Evolutionary conservation across 192 early-diverging fungal genomes (phyloP), one percentile per base, ranked within the genome.

Genomic region (Backusella tuberculispora): DNA sequence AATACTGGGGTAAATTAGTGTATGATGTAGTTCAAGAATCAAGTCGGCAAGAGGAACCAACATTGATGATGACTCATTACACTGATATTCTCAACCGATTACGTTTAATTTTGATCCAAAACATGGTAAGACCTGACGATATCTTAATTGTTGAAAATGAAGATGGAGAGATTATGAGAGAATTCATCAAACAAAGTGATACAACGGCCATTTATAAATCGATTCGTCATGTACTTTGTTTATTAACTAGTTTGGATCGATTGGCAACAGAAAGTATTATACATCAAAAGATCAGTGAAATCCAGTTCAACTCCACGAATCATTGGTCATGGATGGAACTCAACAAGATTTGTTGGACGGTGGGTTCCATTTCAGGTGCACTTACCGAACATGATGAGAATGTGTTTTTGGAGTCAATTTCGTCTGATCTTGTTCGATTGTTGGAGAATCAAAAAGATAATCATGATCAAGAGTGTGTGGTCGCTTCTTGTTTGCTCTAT

Each of bases 1-100:
- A 77, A 47, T 77, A 72, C 40, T 77, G 76, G 76, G 76, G 63
- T 10, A 77, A 77, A 68, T 17, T 69, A 37, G 24, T 56, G 1
- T 73, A 44, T 5, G 56, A 56, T 38, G 45, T 73, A 0, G 44
- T 69, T 1, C 68, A 69, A 44, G 68, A 43, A 12, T 45, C 41
- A 19, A 73, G 19, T 7, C 38, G 21, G 0, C 37, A 48, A 21
- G 26, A 34, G 29, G 29, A 44, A 45, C 37, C 42, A n/a, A 13
- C 19, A 6, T 6, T 13, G 0, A 14, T 40, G 9, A 29, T 48
- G 34, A 66, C 43, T 17, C 60, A 38, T 1, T 73, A 73, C 46
- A 10, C n/a, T 6, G 63, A 64, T 34, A 65, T 73, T 10, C 60
- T 73, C 10, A 50, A 68, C 10, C 15, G 67, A 53, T 29, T 75